These are phyloP conservation scores for Cordyceps militaris DNA, from an alignment of 2,329 filamentous ascomycete species.

Conservation along the genomic window DNA sequence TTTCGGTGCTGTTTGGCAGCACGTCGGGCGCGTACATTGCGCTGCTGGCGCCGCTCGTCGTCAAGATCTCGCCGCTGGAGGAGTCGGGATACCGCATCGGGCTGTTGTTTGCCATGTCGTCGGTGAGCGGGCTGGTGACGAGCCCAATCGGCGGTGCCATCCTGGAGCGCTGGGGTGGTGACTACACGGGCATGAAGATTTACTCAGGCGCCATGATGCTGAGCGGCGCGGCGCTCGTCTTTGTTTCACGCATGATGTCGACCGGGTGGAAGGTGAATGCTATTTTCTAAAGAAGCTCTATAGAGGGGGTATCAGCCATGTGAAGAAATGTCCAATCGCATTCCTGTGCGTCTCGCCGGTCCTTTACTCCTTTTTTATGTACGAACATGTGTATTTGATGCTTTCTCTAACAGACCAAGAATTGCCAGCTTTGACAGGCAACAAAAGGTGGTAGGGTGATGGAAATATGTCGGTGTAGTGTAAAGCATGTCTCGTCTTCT, in stretches of 20 bases:
- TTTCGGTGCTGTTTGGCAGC: slow-evolving; percentile 36
- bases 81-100: slow-evolving; percentile 42
- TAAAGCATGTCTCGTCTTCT: neutral
- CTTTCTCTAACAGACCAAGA: slow-evolving; percentile 1
- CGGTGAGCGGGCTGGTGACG: slow-evolving; percentile 45
- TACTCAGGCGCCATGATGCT: slow-evolving; percentile 23
- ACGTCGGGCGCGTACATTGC: slow-evolving; percentile 35
- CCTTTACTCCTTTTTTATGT: neutral
- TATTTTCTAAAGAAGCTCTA: slow-evolving; percentile 16
- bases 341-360: neutral
- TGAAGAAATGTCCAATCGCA: neutral
- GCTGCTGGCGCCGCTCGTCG: slow-evolving; percentile 31
- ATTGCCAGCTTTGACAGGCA: neutral
- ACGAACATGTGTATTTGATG: neutral
- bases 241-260: slow-evolving; percentile 17
- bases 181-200: slow-evolving; percentile 23
- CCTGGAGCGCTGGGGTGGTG: slow-evolving; percentile 14
- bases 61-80: slow-evolving; percentile 47
- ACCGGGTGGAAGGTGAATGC: slow-evolving; percentile 15
- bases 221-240: slow-evolving; percentile 18
- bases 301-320: slow-evolving; percentile 15
- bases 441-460: neutral
- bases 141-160: slow-evolving; percentile 44
- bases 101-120: slow-evolving; percentile 39
- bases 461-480: neutral